These are phyloP conservation scores for Acanthamoeba royreba DNA, from an alignment of 208 protist genomes.

Conservation along the genomic window DNA sequence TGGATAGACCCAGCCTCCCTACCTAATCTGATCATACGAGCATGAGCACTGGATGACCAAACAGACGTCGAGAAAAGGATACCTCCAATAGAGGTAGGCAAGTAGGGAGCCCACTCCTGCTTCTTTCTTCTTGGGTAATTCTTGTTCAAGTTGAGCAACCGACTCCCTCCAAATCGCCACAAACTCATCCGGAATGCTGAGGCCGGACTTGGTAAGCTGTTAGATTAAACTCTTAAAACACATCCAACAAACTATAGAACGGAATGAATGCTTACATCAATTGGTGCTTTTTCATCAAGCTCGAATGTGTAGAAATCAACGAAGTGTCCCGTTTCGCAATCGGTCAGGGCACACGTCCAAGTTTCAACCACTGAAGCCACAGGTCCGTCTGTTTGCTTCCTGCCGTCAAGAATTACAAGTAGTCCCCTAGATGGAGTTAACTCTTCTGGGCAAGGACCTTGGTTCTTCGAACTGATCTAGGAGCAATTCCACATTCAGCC, in stretches of 20 bases:
- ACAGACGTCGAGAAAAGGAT: neutral
- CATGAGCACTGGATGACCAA: neutral
- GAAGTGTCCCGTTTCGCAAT: neutral
- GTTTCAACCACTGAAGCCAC: neutral
- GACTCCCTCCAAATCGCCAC: neutral
- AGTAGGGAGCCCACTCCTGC: neutral
- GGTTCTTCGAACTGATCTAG: neutral
- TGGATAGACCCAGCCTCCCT: slow-evolving; percentile 51
- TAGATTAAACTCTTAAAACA: neutral
- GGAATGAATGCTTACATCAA: neutral
- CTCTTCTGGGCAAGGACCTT: too few species aligned
- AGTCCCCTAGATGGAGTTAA: too few species aligned
- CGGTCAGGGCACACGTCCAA: neutral
- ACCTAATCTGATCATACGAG: slow-evolving; percentile 26
- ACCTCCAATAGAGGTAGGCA: slow-evolving; percentile 6
- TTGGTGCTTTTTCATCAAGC: neutral
- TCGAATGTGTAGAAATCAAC: neutral
- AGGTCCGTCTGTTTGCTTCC: neutral
- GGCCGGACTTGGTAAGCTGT: neutral
- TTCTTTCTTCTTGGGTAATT: neutral
- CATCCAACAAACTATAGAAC: neutral
- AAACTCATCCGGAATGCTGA: neutral
- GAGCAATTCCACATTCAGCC: neutral
- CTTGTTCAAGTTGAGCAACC: neutral
- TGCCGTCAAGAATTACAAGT: neutral